Evolutionary conservation across 176 grass and related monocot species (phyloP).

Genomic region (Dactylis glomerata): DNA sequence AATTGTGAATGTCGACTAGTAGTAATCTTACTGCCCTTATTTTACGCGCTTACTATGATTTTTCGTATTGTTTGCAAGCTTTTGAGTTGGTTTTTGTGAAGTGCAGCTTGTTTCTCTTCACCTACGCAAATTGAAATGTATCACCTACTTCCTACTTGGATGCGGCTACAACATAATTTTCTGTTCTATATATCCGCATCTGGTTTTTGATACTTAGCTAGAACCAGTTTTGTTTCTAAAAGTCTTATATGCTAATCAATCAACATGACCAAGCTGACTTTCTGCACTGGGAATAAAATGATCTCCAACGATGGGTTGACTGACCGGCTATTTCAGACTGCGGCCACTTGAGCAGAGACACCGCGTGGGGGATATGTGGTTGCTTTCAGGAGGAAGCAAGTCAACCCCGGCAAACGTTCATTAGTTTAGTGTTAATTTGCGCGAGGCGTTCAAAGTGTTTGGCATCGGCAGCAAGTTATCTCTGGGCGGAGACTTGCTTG

Average conservation of each 20-base stretch:
- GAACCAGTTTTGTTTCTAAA: neutral
- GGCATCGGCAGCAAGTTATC: neutral
- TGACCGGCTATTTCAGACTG: neutral
- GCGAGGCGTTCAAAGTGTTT: neutral
- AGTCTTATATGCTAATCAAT: neutral
- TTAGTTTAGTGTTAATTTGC: neutral
- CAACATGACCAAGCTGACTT: neutral
- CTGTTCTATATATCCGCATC: neutral
- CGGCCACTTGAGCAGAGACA: neutral
- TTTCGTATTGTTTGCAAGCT: neutral
- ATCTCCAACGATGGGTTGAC: neutral
- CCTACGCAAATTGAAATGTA: neutral
- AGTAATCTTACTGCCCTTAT: neutral
- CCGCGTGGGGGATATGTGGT: neutral
- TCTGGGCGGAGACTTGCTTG: neutral
- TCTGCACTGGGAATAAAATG: neutral
- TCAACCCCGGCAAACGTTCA: neutral
- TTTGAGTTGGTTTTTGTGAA: neutral
- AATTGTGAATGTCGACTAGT: neutral
- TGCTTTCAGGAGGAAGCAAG: neutral
- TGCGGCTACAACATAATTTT: neutral
- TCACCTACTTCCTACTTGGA: neutral
- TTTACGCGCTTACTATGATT: neutral
- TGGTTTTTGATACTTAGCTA: neutral
- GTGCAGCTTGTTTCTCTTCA: neutral